Evolutionary conservation across 352 stramenopile genomes (phyloP).

Genomic region (Phytopythium oedochilum): DNA sequence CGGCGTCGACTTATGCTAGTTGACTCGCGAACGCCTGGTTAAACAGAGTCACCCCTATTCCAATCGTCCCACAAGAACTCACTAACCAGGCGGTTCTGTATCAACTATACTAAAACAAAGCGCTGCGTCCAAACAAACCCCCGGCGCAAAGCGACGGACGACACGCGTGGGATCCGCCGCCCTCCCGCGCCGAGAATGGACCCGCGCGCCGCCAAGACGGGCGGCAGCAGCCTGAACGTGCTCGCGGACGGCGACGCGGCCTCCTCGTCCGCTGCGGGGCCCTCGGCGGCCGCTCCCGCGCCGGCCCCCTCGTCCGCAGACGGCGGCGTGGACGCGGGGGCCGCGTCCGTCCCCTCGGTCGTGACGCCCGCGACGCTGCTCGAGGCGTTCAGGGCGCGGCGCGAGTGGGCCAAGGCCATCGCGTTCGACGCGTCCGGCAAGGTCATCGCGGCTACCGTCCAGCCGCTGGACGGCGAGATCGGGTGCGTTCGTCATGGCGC

Average conservation of each 20-base stretch:
- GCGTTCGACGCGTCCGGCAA: conserved; percentile 54
- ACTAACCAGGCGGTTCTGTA: no score
- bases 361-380: conserved; percentile 46
- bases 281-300: not conserved
- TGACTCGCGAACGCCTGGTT: no score
- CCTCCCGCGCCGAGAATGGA: not conserved
- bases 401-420: conserved; percentile 63
- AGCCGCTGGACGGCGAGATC: conserved; percentile 60
- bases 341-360: conserved; percentile 2
- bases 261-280: not conserved
- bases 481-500: conserved; percentile 23
- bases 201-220: not conserved
- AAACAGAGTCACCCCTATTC: no score
- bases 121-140: no score
- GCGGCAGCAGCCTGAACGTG: conserved; percentile 4
- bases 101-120: no score
- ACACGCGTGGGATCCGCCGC: not conserved
- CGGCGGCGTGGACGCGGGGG: not conserved
- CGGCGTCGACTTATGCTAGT: no score
- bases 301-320: not conserved
- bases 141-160: no score
- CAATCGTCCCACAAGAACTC: no score
- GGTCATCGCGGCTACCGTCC: conserved; percentile 47
- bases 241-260: not conserved
- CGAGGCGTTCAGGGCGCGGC: conserved; percentile 49